Base-by-base conservation (phyloP, 306 rosid genomes). In the Cucumis sativus region DNA sequence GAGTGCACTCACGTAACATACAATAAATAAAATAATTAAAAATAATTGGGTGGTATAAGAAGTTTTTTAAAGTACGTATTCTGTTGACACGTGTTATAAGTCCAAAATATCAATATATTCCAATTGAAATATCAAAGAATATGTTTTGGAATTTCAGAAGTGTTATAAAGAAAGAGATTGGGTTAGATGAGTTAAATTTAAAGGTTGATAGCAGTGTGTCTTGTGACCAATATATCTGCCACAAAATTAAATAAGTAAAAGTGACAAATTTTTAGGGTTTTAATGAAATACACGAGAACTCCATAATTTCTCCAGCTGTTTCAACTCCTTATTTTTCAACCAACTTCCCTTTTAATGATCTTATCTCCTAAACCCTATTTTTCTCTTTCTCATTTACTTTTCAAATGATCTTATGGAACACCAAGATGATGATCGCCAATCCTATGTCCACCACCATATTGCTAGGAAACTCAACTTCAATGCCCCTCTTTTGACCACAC, bases 401-500 rank as follows among this genome's bases (percentile, higher is more conserved):
- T 52, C 57, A 52, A 52, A 16, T 6, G 3, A 16, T 52, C 79
- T 67, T 61, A 76, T 71, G 77, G 86, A 76, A 72, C 71, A 77
- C 69, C 43, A 77, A 78, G 79, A 28, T 49, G 61, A 77, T 57
- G 57, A 58, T 51, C 74, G 74, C 33, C 86, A 77, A 86, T 80
- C 3, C 47, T 33, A 16, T 15, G 57, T n/a, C 33, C 55, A 73
- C 56, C 66, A 83, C 67, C 57, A 52, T 52, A 84, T 83, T 54
- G 88, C 87, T 23, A 83, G 93, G 77, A 91, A 75, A 85, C 84
- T 94, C 13, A 87, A 94, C 83, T 88, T 91, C 75, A 85, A 84
- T 54, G 93, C 88, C 28, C 93, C 95, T 0, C 90, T 91, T 20
- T 79, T 94, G 70, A 89, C 98, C 4, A 91, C 89, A 8, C 83